Evolutionary conservation across 768 basidiomycete genomes (phyloP).

Genomic region (Pleurotus sapidus): DNA sequence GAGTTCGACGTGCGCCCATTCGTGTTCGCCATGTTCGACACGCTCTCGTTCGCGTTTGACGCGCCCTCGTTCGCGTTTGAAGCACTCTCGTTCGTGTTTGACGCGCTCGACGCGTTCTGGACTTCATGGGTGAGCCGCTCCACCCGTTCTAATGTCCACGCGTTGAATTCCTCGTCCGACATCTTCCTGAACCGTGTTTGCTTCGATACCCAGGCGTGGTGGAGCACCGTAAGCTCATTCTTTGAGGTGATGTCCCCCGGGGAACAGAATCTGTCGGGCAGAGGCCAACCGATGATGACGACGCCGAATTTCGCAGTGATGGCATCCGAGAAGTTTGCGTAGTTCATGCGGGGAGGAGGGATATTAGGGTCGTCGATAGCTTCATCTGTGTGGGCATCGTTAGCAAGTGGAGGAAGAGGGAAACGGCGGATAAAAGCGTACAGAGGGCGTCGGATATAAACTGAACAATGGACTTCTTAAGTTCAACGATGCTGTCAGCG

Average conservation of each 20-base stretch:
- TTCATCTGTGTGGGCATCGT: no score
- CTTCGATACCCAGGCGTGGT: conserved; percentile 13
- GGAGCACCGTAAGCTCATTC: conserved; percentile 11
- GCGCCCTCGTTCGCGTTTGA: no score
- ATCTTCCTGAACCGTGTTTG: conserved; percentile 13
- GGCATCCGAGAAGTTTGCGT: conserved; percentile 15
- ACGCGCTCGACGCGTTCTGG: no score
- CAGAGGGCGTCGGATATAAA: conserved; percentile 3
- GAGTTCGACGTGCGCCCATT: no score
- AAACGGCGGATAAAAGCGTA: not conserved
- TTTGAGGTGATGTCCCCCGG: conserved; percentile 12
- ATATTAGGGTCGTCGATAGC: no score
- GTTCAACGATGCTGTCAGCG: not conserved
- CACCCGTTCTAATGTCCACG: conserved; percentile 2
- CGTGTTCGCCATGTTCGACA: no score
- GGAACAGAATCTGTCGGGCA: conserved; percentile 8
- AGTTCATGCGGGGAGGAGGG: conserved; percentile 12
- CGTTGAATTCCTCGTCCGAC: conserved; percentile 9
- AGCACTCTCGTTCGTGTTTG: no score
- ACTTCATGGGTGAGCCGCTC: no score
- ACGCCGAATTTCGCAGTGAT: conserved; percentile 15
- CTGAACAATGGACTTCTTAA: not conserved
- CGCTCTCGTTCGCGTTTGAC: no score
- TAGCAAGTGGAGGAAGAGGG: no score
- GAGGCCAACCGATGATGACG: conserved; percentile 18